Conservation (phyloP, 225 moss, liverwort and hornwort species). For the Polytrichum formosum region DNA sequence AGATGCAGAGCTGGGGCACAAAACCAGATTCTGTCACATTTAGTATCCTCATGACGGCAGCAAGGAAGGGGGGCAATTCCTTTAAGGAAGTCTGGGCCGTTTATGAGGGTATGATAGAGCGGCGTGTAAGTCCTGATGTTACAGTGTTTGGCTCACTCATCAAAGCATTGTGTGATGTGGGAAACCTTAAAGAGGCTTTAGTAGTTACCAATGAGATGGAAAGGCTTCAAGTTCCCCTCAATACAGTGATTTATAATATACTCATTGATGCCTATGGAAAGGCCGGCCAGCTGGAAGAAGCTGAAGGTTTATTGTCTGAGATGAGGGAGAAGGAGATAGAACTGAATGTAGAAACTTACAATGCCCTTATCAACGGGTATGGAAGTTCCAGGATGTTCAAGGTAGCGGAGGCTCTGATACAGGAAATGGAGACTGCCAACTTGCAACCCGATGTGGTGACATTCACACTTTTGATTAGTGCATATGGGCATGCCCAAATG, state of each 20-base stretch:
- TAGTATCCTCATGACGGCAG: slow-evolving; percentile 68
- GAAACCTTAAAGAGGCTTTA: slow-evolving; percentile 64
- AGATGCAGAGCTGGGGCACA: slow-evolving; percentile 61
- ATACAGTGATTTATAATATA: slow-evolving; percentile 75
- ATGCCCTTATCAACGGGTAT: slow-evolving; percentile 72
- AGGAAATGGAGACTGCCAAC: slow-evolving; percentile 69
- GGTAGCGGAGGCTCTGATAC: slow-evolving; percentile 67
- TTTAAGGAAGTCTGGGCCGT: slow-evolving; percentile 64
- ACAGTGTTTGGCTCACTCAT: slow-evolving; percentile 73
- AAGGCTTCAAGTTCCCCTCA: slow-evolving; percentile 47
- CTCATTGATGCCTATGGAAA: slow-evolving; percentile 81
- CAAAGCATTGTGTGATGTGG: slow-evolving; percentile 79
- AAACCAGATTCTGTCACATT: slow-evolving; percentile 77
- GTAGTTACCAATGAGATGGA: slow-evolving; percentile 75
- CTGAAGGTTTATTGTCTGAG: slow-evolving; percentile 76
- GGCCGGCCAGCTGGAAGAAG: slow-evolving; percentile 66
- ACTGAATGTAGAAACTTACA: slow-evolving; percentile 67
- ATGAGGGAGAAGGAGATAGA: slow-evolving; percentile 56
- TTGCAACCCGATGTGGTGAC: slow-evolving; percentile 78
- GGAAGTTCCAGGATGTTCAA: slow-evolving; percentile 46
- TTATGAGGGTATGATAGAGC: slow-evolving; percentile 65
- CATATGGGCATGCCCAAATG: slow-evolving; percentile 66
- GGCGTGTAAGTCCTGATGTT: slow-evolving; percentile 51
- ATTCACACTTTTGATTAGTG: slow-evolving; percentile 70
- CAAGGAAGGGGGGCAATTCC: slow-evolving; percentile 32